A percentile compares a stretch with the other conserved stretches of the same genome.
These are phyloP conservation scores for Apiotrichum gamsii DNA, from an alignment of 1,284 basidiomycete genomes.

Conservation along the genomic window DNA sequence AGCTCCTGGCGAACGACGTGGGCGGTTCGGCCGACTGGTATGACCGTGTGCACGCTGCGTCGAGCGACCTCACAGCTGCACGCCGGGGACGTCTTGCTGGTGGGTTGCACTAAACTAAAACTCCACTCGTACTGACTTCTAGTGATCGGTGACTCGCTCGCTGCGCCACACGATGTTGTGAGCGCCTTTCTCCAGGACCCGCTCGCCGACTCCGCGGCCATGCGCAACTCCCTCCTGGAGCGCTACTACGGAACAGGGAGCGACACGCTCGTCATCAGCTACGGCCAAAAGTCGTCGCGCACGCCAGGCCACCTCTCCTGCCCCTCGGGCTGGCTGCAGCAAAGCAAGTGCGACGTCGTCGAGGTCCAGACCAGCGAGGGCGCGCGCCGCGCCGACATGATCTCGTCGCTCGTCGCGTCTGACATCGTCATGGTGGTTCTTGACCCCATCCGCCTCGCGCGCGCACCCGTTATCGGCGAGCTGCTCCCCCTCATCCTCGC, in stretches of 20 bases:
- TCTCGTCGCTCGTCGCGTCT: conserved; percentile 2
- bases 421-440: conserved; percentile 40
- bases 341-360: conserved; percentile 24
- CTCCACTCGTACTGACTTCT: background rate
- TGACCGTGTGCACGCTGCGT: conserved; percentile 17
- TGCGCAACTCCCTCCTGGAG: conserved; percentile 21
- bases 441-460: conserved; percentile 35
- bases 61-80: conserved; percentile 14
- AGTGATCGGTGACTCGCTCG: conserved; percentile 37
- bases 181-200: conserved; percentile 41
- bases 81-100: conserved; percentile 28
- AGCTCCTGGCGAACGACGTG: conserved; percentile 32
- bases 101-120: conserved; percentile 13
- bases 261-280: conserved; percentile 14
- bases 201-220: conserved; percentile 23
- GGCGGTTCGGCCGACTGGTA: conserved; percentile 37
- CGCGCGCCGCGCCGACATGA: background rate
- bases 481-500: conserved; percentile 21
- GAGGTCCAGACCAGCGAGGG: conserved; percentile 21
- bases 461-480: conserved; percentile 13
- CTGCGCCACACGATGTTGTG: conserved; percentile 34
- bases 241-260: conserved; percentile 18
- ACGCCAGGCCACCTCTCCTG: conserved; percentile 13
- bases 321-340: conserved; percentile 32
- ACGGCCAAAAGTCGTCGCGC: conserved; percentile 1